A percentile compares a stretch with the other conserved stretches of the same genome.
Evolutionary conservation across 2,329 filamentous ascomycete species (phyloP).

Genomic region (Trichophyton equinum): DNA sequence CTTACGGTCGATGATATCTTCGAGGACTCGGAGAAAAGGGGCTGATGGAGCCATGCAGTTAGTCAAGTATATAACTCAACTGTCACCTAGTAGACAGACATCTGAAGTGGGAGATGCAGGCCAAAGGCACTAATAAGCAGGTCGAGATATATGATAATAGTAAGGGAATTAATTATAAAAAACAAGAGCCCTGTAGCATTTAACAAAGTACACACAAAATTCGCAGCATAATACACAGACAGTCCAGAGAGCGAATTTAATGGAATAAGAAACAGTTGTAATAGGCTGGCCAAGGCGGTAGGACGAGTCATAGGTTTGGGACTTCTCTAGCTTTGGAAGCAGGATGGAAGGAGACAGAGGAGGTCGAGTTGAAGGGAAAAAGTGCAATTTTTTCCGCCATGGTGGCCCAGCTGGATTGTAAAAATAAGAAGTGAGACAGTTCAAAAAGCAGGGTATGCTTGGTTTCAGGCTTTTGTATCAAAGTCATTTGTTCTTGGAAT

Average conservation of each 20-base stretch:
- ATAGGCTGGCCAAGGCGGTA: constrained; percentile 8
- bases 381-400: not conserved
- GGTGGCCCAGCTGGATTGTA: not conserved
- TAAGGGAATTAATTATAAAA: not conserved
- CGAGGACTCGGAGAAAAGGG: not conserved
- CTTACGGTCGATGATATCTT: too few relatives aligned
- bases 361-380: not conserved
- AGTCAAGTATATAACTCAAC: not conserved
- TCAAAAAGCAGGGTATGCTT: not conserved
- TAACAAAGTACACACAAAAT: constrained; percentile 2
- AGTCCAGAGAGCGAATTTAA: not conserved
- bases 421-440: not conserved
- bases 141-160: not conserved
- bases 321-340: not conserved
- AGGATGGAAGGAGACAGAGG: not conserved
- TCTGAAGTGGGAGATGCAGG: not conserved
- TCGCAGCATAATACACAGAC: not conserved
- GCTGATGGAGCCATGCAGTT: not conserved
- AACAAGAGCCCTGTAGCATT: not conserved
- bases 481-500: not conserved
- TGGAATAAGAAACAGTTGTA: not conserved
- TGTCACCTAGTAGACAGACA: not conserved
- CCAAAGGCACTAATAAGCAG: not conserved
- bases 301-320: not conserved
- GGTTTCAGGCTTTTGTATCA: not conserved